Evolutionary conservation across 129 eudicot genomes (phyloP), one percentile per base, ranked within the genome.

Genomic region (Lactuca sativa): DNA sequence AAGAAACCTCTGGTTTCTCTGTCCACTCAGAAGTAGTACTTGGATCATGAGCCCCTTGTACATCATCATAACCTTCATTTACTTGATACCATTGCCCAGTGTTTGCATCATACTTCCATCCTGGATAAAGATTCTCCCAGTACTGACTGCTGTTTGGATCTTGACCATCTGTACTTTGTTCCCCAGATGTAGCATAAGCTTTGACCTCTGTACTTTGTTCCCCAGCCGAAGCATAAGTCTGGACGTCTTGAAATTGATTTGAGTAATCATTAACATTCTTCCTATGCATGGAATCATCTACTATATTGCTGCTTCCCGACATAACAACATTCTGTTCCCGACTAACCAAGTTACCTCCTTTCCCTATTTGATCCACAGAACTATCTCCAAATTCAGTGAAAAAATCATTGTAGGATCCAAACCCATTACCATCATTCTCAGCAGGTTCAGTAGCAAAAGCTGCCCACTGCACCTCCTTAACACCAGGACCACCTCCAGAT

Each of bases 391-490:
- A 73, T 70, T 79, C 95, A 56, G 77, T 67, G 71, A 93, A 80
- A 73, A 93, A 82, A 76, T 87, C 98, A 1, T 84, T 73, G 61
- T 70, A 79, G 4, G 95, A 81, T 48, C 91, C 97, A 62, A 84
- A 81, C 43, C 88, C 92, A 77, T 69, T 77, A 51, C 64, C 58
- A 64, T 71, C 80, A 61, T 81, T 77, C 77, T 68, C 82, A 14
- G 33, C 77, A 0, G 82, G 30, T 66, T 83, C 86, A n/a, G 88
- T 48, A 71, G 54, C 76, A 59, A 93, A 93, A 4, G 92, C 86
- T 74, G 83, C 80, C 99, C 99, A 93, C 40, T 80, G 86, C 73
- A 93, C 95, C 88, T 79, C 93, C 76, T 93, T 93, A 56, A 89
- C 80, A 34, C 90, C 92, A 13, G 81, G 9, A 68, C 62, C 43